Evolutionary conservation across 202 grass and related monocot genomes (phyloP), one percentile per base, ranked within the genome.

Genomic region (Panicum hallii): DNA sequence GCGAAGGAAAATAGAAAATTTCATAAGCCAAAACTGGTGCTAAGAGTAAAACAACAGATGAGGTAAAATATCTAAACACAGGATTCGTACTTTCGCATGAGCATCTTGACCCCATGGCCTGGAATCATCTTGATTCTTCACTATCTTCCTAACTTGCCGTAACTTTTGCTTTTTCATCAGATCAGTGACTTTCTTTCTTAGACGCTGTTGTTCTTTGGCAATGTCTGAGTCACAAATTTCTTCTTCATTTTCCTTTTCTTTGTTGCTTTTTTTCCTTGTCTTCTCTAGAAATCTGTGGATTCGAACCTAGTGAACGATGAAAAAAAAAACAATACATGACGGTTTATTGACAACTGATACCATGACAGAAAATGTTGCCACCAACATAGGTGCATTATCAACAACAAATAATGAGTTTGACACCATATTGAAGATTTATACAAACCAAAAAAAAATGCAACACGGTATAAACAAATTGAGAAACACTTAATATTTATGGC

Each of bases 211-310:
- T 45, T 91, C 91, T 83, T 87, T 74, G 26, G 84, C 62, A 72
- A 92, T 70, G 19, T 69, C 58, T 63, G 77, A 67, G 62, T 74
- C 82, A 83, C 45, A 82, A 61, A 78, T 50, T 70, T 81, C 67
- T 70, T 58, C 81, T 94, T 92, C 86, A 52, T 77, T 87, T 47
- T 72, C 85, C 34, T 85, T 85, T 73, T 95, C 83, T 82, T 95
- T 94, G 43, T 65, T 87, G 58, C 16, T 54, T 50, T 92, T 96
- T 89, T 96, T 94, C 81, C 77, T 96, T 73, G 90, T 92, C 68
- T 96, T 99, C 84, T 92, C 90, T 40, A 99, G 74, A 99, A 99
- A 99, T 75, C 73, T 94, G 72, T 92, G 84, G 63, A 99, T 96
- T 74, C 93, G 91, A 73, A 87, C 93, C 96, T 99, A 80, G 11